Evolutionary conservation across 805 yeast genomes (phyloP), one percentile per base, ranked within the genome.

Genomic region (Kazachstania viticola): DNA sequence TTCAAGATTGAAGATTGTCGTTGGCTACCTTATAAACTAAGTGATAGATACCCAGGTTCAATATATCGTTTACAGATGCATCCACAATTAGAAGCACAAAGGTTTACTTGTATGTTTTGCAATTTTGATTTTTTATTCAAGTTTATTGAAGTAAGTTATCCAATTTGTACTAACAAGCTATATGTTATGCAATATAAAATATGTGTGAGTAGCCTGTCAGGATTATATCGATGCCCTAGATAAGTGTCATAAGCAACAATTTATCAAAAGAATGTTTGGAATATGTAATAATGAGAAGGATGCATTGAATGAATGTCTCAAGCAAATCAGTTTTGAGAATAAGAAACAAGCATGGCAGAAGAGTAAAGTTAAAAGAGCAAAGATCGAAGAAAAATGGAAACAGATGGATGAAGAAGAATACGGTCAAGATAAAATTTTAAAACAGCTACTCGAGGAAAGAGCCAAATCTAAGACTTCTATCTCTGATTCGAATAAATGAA

Each of bases 171-270:
- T n/a, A n/a, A n/a, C n/a, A n/a, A n/a, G n/a, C n/a, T n/a, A n/a
- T n/a, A n/a, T n/a, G n/a, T n/a, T n/a, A n/a, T n/a, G n/a, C n/a
- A n/a, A n/a, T n/a, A n/a, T n/a, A n/a, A n/a, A 23, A 21, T 17
- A 19, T 22, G n/a, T n/a, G 21, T 21, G 29, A 32, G 17, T 35
- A 69, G 79, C 79, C 14, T 88, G 98, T 56, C 74, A 71, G 32
- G 81, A 78, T 39, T 67, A 84, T 25, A 84, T 91, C 54, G 76
- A 78, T 39, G 95, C 94, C 0, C 68, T 88, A 5, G 94, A 88
- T 46, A 78, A 82, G 51, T 88, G 98, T 53, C 95, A 87, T 48
- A 67, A 73, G 36, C 67, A 67, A 33, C 79, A 75, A 34, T 79
- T 75, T 42, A 44, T 79, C 37, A 67, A 71, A 42, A 73, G 80